These are phyloP conservation scores for Botrytis elliptica DNA, from an alignment of 2,329 filamentous ascomycete genomes.

Conservation along the genomic window DNA sequence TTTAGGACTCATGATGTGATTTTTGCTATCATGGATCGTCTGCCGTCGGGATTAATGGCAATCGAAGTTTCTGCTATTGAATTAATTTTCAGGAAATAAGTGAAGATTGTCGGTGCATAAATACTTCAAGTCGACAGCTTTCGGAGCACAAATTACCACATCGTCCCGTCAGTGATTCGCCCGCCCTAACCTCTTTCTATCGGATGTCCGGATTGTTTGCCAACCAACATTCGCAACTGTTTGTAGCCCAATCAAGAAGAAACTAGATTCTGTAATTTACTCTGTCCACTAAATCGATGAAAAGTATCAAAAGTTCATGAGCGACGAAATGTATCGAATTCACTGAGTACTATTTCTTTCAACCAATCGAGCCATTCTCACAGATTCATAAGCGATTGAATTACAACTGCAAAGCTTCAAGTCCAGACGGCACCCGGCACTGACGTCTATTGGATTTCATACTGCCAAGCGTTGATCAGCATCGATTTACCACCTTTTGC, in stretches of 20 bases:
- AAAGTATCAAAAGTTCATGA: background rate
- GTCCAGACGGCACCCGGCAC: background rate
- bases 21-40: background rate
- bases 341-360: background rate
- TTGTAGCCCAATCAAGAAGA: background rate
- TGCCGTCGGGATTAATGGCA: background rate
- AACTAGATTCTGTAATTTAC: background rate
- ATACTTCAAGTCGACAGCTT: background rate
- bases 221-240: background rate
- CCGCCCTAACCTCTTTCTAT: background rate
- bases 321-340: background rate
- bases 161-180: background rate
- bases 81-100: background rate
- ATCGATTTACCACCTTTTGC: background rate
- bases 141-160: background rate
- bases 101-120: background rate
- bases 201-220: background rate
- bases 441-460: background rate
- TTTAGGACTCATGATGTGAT: background rate
- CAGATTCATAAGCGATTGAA: background rate
- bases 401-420: background rate
- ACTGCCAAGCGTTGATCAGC: background rate
- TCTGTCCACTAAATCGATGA: too few relatives aligned
- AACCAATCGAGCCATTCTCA: background rate
- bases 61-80: background rate